Conservation (phyloP, 139 green algal species). For the Coccomyxa sp. region DNA sequence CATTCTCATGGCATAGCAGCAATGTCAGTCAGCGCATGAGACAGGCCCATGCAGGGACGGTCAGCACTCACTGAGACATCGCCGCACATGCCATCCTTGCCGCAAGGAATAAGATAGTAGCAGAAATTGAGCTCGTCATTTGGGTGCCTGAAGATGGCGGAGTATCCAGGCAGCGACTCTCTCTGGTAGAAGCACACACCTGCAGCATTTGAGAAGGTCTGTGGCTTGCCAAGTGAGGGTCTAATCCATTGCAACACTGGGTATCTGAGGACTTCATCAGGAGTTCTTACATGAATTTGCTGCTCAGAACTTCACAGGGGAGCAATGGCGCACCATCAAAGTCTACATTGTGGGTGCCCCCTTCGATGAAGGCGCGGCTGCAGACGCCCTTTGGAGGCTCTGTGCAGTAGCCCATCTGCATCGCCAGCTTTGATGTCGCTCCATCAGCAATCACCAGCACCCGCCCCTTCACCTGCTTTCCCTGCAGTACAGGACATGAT, state of each 20-base stretch:
- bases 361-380: constrained; percentile 79
- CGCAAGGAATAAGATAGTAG: constrained; percentile 92
- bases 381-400: constrained; percentile 75
- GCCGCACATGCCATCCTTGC: constrained; percentile 66
- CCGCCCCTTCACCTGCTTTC: constrained; percentile 51
- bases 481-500: constrained; percentile 17
- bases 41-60: not conserved
- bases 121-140: constrained; percentile 92
- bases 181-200: constrained; percentile 63
- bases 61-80: constrained; percentile 46
- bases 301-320: no score
- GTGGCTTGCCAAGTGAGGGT: not conserved
- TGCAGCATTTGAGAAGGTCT: constrained; percentile 5
- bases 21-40: no score
- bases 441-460: constrained; percentile 84
- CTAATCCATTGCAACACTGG: no score
- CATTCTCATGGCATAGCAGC: no score
- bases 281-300: not conserved
- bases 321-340: constrained; percentile 79
- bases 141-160: constrained; percentile 75
- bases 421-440: constrained; percentile 80
- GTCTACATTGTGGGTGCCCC: constrained; percentile 85
- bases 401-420: constrained; percentile 86
- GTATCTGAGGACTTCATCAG: no score
- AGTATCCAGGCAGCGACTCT: constrained; percentile 79